phyloP scores from a whole-genome alignment of 129 eudicot species.

The Tagetes erecta region DNA sequence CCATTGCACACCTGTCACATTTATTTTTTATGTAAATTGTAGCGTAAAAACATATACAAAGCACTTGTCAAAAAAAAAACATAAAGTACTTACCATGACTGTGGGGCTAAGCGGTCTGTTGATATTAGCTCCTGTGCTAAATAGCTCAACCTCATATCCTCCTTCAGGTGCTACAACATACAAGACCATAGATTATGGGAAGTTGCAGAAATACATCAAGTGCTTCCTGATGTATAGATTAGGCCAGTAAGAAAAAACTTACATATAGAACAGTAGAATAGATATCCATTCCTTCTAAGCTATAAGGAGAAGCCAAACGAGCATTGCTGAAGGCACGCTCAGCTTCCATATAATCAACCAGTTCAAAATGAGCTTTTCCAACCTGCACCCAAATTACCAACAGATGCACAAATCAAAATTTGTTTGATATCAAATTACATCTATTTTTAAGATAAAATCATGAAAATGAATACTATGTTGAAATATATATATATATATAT shows the following conservation, averaged over 20 bases:
- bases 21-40: not conserved
- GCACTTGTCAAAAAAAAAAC: not conserved
- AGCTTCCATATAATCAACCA: slow-evolving; percentile 95
- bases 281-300: slow-evolving; percentile 94
- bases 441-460: not conserved
- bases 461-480: slow-evolving; percentile 1
- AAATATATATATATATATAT: not conserved
- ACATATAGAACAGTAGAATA: slow-evolving; percentile 93
- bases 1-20: slow-evolving; percentile 94
- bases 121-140: slow-evolving; percentile 95
- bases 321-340: slow-evolving; percentile 84
- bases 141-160: slow-evolving; percentile 97
- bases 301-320: slow-evolving; percentile 81
- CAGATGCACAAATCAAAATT: not conserved
- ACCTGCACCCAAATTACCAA: slow-evolving; percentile 48
- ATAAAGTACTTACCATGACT: slow-evolving; percentile 67
- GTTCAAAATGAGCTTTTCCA: slow-evolving; percentile 95
- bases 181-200: slow-evolving; percentile 11
- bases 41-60: not conserved
- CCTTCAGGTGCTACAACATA: slow-evolving; percentile 78
- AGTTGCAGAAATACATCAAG: not conserved
- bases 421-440: slow-evolving; percentile 11
- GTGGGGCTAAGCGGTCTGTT: slow-evolving; percentile 96
- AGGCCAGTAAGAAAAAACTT: slow-evolving; percentile 35
- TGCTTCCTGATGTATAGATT: not conserved